Evolutionary conservation across 2,329 filamentous ascomycete species (phyloP).

Genomic region (Aaosphaeria pasadenensis): DNA sequence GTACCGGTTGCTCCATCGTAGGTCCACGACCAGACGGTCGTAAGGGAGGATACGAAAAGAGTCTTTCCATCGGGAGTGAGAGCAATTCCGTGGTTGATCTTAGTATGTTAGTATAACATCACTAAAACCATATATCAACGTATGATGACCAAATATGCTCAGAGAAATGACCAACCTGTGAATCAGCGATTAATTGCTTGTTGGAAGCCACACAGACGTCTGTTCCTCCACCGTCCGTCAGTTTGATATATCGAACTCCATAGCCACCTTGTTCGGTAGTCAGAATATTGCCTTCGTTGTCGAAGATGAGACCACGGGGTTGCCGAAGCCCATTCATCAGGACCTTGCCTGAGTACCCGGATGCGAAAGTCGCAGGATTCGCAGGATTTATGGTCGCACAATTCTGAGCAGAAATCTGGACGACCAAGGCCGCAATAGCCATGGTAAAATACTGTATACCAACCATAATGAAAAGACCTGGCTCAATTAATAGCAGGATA

Average conservation of each 20-base stretch:
- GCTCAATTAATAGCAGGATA: too few relatives aligned
- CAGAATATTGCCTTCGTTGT: slow-evolving; percentile 8
- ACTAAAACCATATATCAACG: too few relatives aligned
- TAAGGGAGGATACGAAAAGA: slow-evolving; percentile 4
- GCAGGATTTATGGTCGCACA: slow-evolving; percentile 8
- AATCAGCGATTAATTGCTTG: slow-evolving; percentile 8
- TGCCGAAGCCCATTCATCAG: slow-evolving; percentile 8
- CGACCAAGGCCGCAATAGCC: slow-evolving; percentile 2
- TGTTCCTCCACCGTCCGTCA: slow-evolving; percentile 8
- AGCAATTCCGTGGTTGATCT: slow-evolving; percentile 7
- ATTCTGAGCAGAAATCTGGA: slow-evolving; percentile 3
- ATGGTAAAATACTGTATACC: slow-evolving; percentile 1
- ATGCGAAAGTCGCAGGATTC: slow-evolving; percentile 2
- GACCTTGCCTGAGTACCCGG: slow-evolving; percentile 8
- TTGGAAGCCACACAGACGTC: slow-evolving; percentile 7
- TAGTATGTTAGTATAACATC: too few relatives aligned
- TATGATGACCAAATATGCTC: too few relatives aligned
- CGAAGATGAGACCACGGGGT: slow-evolving; percentile 8
- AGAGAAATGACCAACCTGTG: not conserved
- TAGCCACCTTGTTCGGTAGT: slow-evolving; percentile 6
- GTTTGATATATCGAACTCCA: slow-evolving; percentile 7
- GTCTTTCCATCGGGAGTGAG: slow-evolving; percentile 6
- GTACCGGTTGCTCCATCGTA: slow-evolving; percentile 3
- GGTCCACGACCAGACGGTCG: slow-evolving; percentile 3
- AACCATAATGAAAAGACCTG: slow-evolving; percentile 1